Conservation (phyloP, 75 land plant genomes). For the Pseudotsuga menziesii region DNA sequence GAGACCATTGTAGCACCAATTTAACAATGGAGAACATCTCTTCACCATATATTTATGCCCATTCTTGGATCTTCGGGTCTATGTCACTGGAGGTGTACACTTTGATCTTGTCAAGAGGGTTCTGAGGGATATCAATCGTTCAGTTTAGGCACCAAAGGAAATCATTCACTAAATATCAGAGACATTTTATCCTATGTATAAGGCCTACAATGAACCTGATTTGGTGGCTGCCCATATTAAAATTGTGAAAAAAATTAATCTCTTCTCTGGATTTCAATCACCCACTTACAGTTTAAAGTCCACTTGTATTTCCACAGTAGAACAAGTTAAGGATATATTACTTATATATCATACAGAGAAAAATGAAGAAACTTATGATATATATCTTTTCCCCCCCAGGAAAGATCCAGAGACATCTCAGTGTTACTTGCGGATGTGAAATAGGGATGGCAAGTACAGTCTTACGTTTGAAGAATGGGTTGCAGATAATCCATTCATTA, state of each 20-base stretch:
- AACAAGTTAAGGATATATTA: conserved; percentile 27
- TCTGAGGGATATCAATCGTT: conserved; percentile 29
- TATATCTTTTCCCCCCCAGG: too few species aligned
- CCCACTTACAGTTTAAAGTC: conserved; percentile 41
- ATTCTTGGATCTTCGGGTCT: conserved; percentile 30
- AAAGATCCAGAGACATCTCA: too few species aligned
- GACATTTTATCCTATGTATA: conserved; percentile 43
- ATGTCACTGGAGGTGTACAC: conserved; percentile 39
- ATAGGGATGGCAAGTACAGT: too few species aligned
- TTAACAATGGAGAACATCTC: too few species aligned
- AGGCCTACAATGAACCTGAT: conserved; percentile 38
- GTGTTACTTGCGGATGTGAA: too few species aligned
- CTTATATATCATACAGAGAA: conserved; percentile 14
- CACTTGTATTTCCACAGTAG: conserved; percentile 15
- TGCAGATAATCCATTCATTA: conserved; percentile 28
- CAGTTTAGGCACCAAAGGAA: conserved; percentile 36
- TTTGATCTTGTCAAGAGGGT: too few species aligned
- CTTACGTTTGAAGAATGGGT: conserved; percentile 49
- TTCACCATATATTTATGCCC: too few species aligned
- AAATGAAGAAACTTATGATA: conserved; percentile 32
- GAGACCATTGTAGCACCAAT: too few species aligned
- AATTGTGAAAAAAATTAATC: conserved; percentile 36
- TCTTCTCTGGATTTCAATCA: conserved; percentile 37
- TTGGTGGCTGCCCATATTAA: conserved; percentile 35
- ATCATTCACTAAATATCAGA: too few species aligned